Evolutionary conservation across 2,329 filamentous ascomycete genomes (phyloP).

Genomic region (Teratosphaeria gauchensis): DNA sequence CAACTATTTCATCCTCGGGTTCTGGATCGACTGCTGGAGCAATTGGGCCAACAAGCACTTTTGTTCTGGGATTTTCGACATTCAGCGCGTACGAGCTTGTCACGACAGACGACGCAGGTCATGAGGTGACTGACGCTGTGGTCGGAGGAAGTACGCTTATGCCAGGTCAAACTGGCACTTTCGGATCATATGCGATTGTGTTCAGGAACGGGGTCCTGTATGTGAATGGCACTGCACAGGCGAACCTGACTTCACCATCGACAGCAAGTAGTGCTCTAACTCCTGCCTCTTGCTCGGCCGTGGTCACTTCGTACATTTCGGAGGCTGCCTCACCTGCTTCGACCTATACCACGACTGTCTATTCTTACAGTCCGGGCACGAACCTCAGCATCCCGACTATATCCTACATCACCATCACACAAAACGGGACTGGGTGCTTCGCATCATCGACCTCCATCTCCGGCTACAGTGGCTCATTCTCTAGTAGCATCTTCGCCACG

Average conservation of each 20-base stretch:
- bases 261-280: not conserved
- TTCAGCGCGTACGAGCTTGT: not conserved
- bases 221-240: not conserved
- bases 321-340: not conserved
- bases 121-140: not conserved
- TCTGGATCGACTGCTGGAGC: not conserved
- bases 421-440: not conserved
- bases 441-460: not conserved
- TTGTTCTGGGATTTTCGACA: not conserved
- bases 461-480: not conserved
- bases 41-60: not conserved
- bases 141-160: not conserved
- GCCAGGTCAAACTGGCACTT: not conserved
- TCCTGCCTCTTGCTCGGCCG: not conserved
- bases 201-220: not conserved
- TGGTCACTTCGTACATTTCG: not conserved
- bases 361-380: not conserved
- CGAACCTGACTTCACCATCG: not conserved
- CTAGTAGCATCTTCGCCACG: not conserved
- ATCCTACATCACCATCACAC: not conserved
- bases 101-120: not conserved
- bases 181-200: not conserved
- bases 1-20: not conserved
- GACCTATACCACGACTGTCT: not conserved
- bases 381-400: not conserved